Evolutionary conservation across 352 stramenopile genomes (phyloP), one percentile per base, ranked within the genome.

Genomic region (Phytophthora ramorum): DNA sequence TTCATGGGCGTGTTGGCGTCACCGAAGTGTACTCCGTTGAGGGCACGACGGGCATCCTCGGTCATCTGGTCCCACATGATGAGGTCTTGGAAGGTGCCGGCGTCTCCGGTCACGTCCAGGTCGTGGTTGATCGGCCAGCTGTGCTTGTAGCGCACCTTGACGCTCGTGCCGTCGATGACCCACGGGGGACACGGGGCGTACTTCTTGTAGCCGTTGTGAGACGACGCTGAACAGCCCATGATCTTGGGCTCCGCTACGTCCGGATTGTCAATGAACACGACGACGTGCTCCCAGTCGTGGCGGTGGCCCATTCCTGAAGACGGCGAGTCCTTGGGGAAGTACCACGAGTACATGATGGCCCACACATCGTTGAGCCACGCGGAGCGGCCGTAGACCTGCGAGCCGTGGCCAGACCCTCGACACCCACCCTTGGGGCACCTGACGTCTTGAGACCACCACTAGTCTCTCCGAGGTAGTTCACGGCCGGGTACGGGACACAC

Each of bases 321-420:
- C 24, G 71, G 68, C n/a, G 67, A 67, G 61, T 83, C 75, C 62
- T 79, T 83, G n/a, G 75, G 67, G 54, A 83, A 79, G 64, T 83
- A 83, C 71, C 71, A 78, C 22, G 62, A 65, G 71, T 76, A 76
- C 64, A 73, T 71, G n/a, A n/a, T n/a, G n/a, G n/a, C n/a, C n/a
- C n/a, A n/a, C n/a, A 17, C 10, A 7, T 12, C 35, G 2, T 41
- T 17, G 9, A 41, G 17, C 35, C 35, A 41, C 35, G 12, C 14
- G 2, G 35, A 41, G 8, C 35, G 35, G 13, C 35, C 35, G 35
- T 41, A 41, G 12, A 41, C 35, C 14, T 41, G 35, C 35, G 35
- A 41, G 10, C 35, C 35, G 35, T 41, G 35, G 6, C 35, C 35
- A 10, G 35, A 41, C 0, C 35, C 35, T 7, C 35, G 14, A 3